Evolutionary conservation across 1,284 basidiomycete genomes (phyloP).

Genomic region (Ganoderma sinense): DNA sequence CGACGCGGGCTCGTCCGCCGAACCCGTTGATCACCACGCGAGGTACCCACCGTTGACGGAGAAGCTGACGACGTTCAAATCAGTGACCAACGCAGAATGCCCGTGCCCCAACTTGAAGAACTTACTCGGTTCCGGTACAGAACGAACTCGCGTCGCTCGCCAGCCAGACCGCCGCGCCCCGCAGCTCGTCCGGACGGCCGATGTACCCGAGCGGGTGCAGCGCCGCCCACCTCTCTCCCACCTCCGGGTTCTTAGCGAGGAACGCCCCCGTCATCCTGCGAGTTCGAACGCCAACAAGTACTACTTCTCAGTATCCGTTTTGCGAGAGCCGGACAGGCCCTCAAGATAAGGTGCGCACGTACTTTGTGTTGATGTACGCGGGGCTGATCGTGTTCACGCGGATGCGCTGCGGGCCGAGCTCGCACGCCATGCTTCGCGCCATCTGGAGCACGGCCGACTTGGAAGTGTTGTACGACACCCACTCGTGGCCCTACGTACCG

Average conservation of each 20-base stretch:
- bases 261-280: slow-evolving; percentile 74
- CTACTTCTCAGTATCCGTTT: neutral
- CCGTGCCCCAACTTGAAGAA: slow-evolving; percentile 35
- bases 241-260: slow-evolving; percentile 70
- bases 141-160: slow-evolving; percentile 80
- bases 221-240: slow-evolving; percentile 53
- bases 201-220: slow-evolving; percentile 66
- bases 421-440: slow-evolving; percentile 84
- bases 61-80: neutral
- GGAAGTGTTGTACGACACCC: slow-evolving; percentile 81
- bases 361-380: slow-evolving; percentile 78
- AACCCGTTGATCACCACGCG: neutral
- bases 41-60: neutral
- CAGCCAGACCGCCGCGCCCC: slow-evolving; percentile 79
- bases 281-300: neutral
- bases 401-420: slow-evolving; percentile 74
- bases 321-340: no score
- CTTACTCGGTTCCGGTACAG: slow-evolving; percentile 78
- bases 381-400: slow-evolving; percentile 79
- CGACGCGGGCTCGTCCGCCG: no score
- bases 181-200: slow-evolving; percentile 79
- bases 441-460: slow-evolving; percentile 86
- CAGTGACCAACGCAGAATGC: neutral
- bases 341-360: neutral
- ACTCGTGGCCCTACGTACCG: slow-evolving; percentile 61